Evolutionary conservation across 148 eudicot genomes (phyloP), one percentile per base, ranked within the genome.

Genomic region (Cornus kousa): DNA sequence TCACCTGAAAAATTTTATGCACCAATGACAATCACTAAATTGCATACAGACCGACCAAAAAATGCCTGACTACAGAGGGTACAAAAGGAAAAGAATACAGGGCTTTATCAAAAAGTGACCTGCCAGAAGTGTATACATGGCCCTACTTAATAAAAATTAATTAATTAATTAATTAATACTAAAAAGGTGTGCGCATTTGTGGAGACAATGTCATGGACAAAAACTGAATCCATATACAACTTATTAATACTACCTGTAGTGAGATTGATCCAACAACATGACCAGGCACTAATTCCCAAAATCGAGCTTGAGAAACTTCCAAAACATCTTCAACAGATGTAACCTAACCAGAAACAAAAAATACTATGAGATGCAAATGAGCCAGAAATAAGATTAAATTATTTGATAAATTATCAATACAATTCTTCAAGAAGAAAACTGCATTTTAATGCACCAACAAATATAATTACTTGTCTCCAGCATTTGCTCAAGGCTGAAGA

Each of bases 231-330:
- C 46, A 28, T 20, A 40, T 2, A 32, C 12, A 67, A 67, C 48
- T 43, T 43, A 9, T 1, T 43, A 9, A 31, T 76, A 53, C 71
- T 69, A 96, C 99, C 97, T 90, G 95, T 39, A 96, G 78, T 74
- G 95, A 85, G 68, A 96, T 82, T 65, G 99, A 96, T 46, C 97
- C 99, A 80, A 96, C 89, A 74, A 89, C 89, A 85, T 89, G 95
- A 80, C 99, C 99, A 28, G 99, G 99, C 74, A 96, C 94, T 85
- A 92, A 78, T 81, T 96, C 99, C 99, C 99, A 96, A 74, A 93
- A 92, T 19, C 95, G 99, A 14, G 94, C 94, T 82, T 94, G 91
- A 78, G 88, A 87, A 73, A 96, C 77, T 87, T 91, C 98, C 11
- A 83, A 40, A 71, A 94, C 91, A 67, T 94, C 95, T 88, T 96